Evolutionary conservation across 2,329 filamentous ascomycete genomes (phyloP), one percentile per base, ranked within the genome.

Genomic region (Raffaelea deltoideospora): DNA sequence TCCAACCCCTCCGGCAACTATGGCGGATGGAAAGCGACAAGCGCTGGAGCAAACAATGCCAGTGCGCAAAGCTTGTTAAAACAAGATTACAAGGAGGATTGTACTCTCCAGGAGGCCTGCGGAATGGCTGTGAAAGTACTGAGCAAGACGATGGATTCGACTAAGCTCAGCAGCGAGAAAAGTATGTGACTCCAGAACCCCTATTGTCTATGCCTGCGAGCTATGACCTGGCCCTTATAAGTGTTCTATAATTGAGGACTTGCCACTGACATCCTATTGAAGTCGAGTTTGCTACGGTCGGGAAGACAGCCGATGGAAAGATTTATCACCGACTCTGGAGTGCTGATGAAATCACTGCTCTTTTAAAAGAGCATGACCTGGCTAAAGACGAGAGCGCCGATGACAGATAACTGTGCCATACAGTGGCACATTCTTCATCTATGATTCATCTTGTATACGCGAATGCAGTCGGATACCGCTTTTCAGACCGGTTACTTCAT

Each of bases 131-230:
- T 98, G 57, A 98, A 98, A 72, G 90, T 98, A 45, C 64, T 98
- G 47, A 96, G 90, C 72, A 98, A 98, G 77, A 98, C 90, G 6
- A 98, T 98, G 92, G 90, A 98, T 59, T 94, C 87, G 38, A 96
- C 88, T 37, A 98, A 95, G 70, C 64, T 98, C 55, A 95, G 86
- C 67, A 94, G 86, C 55, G 90, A 98, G 72, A 98, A 98, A 75
- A 94, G 87, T 94, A 64, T 60, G 83, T 68, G 24, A 8, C 6
- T 2, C 9, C n/a, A n/a, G n/a, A n/a, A n/a, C n/a, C n/a, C 3
- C 9, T 6, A 14, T 48, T 41, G 33, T 20, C 6, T n/a, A 10
- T 19, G 23, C 23, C 23, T 26, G 23, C 8, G 8, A 8, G 23
- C 18, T 15, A n/a, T 28, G 26, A 9, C 26, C 14, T 28, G 6